phyloP scores from a whole-genome alignment of 176 grass and related monocot species.

The Poa annua region DNA sequence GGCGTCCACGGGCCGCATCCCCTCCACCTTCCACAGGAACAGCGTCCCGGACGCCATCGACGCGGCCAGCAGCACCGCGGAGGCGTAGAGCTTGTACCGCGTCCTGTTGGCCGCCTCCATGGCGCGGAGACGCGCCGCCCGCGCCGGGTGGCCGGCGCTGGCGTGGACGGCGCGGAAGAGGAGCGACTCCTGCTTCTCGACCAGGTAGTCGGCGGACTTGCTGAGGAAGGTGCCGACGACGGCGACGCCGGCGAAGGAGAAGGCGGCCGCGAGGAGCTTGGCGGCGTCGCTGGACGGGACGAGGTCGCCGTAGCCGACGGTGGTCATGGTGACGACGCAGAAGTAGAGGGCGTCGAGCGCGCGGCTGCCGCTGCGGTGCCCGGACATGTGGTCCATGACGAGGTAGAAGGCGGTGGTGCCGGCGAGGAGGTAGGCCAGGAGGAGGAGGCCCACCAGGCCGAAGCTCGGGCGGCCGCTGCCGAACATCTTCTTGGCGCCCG shows the following conservation, averaged over 20 bases:
- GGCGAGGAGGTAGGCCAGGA: slow-evolving; percentile 56
- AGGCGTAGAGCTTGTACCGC: slow-evolving; percentile 49
- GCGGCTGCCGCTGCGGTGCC: slow-evolving; percentile 42
- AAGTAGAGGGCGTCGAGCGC: slow-evolving; percentile 63
- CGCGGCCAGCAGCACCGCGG: slow-evolving; percentile 20
- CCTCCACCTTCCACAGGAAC: slow-evolving; percentile 47
- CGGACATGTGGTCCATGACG: slow-evolving; percentile 53
- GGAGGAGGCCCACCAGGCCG: slow-evolving; percentile 47
- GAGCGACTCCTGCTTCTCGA: slow-evolving; percentile 68
- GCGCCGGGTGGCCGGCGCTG: slow-evolving; percentile 36
- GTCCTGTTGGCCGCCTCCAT: slow-evolving; percentile 54
- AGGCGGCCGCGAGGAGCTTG: slow-evolving; percentile 60
- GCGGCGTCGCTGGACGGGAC: slow-evolving; percentile 44
- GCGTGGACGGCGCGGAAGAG: slow-evolving; percentile 32
- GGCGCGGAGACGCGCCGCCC: slow-evolving; percentile 42
- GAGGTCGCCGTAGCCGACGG: slow-evolving; percentile 95
- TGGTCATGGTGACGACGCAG: slow-evolving; percentile 94
- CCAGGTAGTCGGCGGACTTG: slow-evolving; percentile 65
- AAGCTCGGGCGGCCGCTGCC: slow-evolving; percentile 40
- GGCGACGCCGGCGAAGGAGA: slow-evolving; percentile 58
- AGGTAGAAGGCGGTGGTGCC: slow-evolving; percentile 57
- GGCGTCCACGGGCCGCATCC: slow-evolving; percentile 54
- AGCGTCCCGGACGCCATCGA: slow-evolving; percentile 35
- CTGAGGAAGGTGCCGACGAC: slow-evolving; percentile 56
- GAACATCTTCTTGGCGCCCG: not conserved